Evolutionary conservation across 495 filamentous ascomycete genomes (phyloP).

Genomic region (Staphylotrichum longicolle): DNA sequence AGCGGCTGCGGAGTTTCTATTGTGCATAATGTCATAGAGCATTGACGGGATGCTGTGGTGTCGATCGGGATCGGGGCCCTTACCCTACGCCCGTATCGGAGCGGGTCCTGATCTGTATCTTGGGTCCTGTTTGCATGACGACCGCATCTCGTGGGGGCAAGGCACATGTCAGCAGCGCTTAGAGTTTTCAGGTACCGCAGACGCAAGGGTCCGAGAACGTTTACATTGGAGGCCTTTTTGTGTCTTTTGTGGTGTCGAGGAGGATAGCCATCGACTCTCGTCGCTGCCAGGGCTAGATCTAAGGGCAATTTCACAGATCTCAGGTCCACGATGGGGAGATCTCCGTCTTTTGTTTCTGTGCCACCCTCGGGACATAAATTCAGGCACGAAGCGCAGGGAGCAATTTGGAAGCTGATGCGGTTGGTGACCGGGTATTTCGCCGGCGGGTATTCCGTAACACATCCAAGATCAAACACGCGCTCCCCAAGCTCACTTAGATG

Average conservation of each 20-base stretch:
- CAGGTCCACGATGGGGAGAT: background rate
- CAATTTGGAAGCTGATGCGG: constrained; percentile 12
- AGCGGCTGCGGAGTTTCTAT: no score
- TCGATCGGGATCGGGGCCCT: background rate
- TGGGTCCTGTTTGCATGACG: no score
- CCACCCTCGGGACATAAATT: background rate
- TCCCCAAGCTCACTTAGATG: no score
- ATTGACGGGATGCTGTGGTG: background rate
- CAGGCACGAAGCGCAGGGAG: constrained; percentile 3
- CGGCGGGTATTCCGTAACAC: no score
- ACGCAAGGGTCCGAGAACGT: no score
- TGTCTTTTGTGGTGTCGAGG: no score
- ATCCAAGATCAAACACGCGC: no score
- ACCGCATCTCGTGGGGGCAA: no score
- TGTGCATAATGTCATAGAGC: no score
- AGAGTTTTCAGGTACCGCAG: no score
- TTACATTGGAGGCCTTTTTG: no score
- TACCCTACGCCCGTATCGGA: background rate
- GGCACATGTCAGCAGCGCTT: no score
- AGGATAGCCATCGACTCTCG: background rate
- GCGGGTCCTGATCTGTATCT: background rate
- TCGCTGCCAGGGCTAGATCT: background rate
- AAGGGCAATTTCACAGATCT: background rate
- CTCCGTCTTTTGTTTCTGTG: constrained; percentile 4
- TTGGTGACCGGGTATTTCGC: background rate